Conservation (phyloP, 108 stramenopile genomes). For the Skeletonema costatum region DNA sequence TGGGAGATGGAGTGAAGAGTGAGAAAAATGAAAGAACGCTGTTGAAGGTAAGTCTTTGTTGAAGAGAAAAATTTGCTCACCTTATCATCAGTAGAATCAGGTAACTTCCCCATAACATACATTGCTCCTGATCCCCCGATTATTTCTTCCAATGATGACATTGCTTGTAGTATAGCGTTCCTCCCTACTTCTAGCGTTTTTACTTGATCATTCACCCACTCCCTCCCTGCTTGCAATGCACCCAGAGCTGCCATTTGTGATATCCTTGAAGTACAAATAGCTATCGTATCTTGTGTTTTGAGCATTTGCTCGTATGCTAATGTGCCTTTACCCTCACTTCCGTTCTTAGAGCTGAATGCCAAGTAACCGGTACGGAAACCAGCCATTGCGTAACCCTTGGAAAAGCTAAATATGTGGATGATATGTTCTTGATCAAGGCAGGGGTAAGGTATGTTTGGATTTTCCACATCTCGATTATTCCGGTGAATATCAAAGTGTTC, state of each 20-base stretch:
- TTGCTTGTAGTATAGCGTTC: conserved; percentile 69
- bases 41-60: neutral
- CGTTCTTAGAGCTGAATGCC: conserved; percentile 53
- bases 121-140: conserved; percentile 89
- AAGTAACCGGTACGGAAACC: conserved; percentile 95
- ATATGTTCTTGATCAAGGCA: conserved; percentile 76
- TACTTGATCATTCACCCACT: conserved; percentile 80
- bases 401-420: conserved; percentile 88
- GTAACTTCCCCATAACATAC: conserved; percentile 92
- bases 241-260: conserved; percentile 88
- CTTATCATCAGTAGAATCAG: conserved; percentile 54
- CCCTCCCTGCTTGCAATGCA: conserved; percentile 70
- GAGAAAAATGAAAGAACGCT: neutral
- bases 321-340: conserved; percentile 32
- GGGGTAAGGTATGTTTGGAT: conserved; percentile 31
- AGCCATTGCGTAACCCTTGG: conserved; percentile 89
- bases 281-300: conserved; percentile 88
- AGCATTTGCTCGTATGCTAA: conserved; percentile 61
- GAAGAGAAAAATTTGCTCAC: neutral
- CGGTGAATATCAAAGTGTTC: conserved; percentile 81
- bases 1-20: neutral
- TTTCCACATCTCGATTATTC: conserved; percentile 36
- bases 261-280: conserved; percentile 86
- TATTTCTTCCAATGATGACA: conserved; percentile 55
- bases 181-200: conserved; percentile 69